A percentile compares a stretch with the other conserved stretches of the same genome.
These are phyloP conservation scores for Lycium ferocissimum DNA, from an alignment of 257 asterid genomes.

Conservation along the genomic window DNA sequence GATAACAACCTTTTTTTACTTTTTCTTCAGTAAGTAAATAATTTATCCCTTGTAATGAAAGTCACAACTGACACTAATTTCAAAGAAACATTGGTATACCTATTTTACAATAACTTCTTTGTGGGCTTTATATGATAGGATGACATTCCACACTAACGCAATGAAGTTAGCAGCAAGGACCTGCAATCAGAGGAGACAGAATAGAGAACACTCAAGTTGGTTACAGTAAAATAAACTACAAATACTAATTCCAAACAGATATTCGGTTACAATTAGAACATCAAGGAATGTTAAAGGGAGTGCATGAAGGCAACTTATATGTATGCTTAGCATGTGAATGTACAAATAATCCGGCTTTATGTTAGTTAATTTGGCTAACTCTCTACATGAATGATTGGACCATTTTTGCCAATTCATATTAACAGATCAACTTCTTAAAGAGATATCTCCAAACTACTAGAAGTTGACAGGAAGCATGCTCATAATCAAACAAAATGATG, in stretches of 20 bases:
- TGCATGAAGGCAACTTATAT: not conserved
- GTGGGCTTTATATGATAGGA: constrained; percentile 90
- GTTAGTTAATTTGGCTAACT: not conserved
- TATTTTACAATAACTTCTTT: constrained; percentile 69
- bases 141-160: constrained; percentile 79
- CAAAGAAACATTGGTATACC: constrained; percentile 41
- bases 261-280: not conserved
- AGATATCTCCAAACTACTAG: not conserved
- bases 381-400: not conserved
- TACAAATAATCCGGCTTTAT: too few relatives aligned
- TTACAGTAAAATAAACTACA: not conserved
- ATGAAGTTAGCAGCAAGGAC: constrained; percentile 89
- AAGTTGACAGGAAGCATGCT: constrained; percentile 21
- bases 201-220: not conserved
- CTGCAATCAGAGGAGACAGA: constrained; percentile 45
- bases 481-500: not conserved
- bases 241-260: not conserved
- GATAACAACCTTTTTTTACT: not conserved
- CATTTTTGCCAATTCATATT: not conserved
- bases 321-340: not conserved
- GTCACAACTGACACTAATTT: not conserved
- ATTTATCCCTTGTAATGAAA: not conserved
- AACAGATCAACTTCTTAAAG: not conserved
- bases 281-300: not conserved
- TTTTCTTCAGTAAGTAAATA: not conserved